Conservation (phyloP, 352 stramenopile genomes). For the Peronospora belbahrii region DNA sequence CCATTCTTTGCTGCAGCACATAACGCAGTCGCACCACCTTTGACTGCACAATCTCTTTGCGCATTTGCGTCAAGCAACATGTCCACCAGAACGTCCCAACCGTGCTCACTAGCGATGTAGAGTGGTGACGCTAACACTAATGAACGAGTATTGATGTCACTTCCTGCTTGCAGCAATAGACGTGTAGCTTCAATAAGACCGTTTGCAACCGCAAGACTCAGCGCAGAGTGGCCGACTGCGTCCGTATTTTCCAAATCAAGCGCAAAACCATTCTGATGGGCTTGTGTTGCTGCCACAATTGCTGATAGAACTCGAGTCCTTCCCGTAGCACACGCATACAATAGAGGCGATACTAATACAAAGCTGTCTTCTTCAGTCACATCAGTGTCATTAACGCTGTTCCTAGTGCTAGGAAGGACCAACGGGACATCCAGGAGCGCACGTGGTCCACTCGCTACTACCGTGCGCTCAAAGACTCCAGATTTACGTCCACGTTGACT, state of each 20-base stretch:
- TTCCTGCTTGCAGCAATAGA: constrained; percentile 37
- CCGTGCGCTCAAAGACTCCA: constrained; percentile 40
- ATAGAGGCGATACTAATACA: constrained; percentile 38
- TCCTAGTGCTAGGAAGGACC: constrained; percentile 15
- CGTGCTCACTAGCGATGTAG: constrained; percentile 70
- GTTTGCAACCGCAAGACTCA: constrained; percentile 55
- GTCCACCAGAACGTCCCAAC: constrained; percentile 62
- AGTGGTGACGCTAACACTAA: constrained; percentile 60
- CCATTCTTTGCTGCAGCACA: constrained; percentile 78
- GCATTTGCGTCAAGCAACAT: constrained; percentile 43
- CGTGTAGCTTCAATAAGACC: constrained; percentile 39
- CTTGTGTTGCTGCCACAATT: constrained; percentile 29
- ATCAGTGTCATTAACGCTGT: background rate
- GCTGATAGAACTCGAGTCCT: constrained; percentile 36
- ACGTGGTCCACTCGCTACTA: constrained; percentile 26
- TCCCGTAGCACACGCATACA: constrained; percentile 56
- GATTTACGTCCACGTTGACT: background rate
- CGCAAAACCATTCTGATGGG: constrained; percentile 5
- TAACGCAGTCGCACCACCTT: constrained; percentile 52
- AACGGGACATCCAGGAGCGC: constrained; percentile 58
- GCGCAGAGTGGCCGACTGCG: constrained; percentile 44
- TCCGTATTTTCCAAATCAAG: constrained; percentile 61
- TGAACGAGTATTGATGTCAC: constrained; percentile 56
- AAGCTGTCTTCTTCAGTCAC: constrained; percentile 6
- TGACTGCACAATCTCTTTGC: constrained; percentile 31